phyloP scores from a whole-genome alignment of 2,329 filamentous ascomycete genomes.

The Diplodia intermedia region DNA sequence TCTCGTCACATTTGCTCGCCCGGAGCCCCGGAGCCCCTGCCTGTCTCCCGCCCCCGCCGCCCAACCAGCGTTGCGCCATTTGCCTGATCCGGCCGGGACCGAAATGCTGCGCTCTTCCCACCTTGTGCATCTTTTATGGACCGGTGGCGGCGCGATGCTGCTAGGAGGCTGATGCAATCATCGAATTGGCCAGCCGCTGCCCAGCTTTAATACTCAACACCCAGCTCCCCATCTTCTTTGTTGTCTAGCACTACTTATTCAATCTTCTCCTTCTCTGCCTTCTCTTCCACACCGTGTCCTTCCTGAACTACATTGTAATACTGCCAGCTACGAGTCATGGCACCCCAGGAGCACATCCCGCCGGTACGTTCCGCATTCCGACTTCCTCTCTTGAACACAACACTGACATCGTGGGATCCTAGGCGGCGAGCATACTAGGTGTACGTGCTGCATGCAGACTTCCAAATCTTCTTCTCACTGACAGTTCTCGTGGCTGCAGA shows the following conservation, averaged over 20 bases:
- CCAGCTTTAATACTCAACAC: slow-evolving; percentile 29
- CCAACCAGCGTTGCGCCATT: slow-evolving; percentile 18
- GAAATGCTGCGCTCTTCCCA: slow-evolving; percentile 8
- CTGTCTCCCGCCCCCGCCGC: slow-evolving; percentile 17
- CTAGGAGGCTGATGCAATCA: slow-evolving; percentile 18
- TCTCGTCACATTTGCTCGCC: slow-evolving; percentile 10
- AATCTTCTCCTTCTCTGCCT: background rate
- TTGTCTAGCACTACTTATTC: background rate
- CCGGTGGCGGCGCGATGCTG: slow-evolving; percentile 25
- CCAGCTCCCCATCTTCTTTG: background rate
- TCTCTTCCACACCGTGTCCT: background rate
- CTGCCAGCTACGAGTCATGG: slow-evolving; percentile 26
- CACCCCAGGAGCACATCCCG: slow-evolving; percentile 32
- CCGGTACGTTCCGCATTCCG: slow-evolving; percentile 1
- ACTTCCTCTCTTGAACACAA: background rate
- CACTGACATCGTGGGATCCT: slow-evolving; percentile 37
- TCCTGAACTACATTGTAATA: background rate
- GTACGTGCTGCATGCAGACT: slow-evolving; percentile 39
- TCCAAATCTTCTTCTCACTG: background rate
- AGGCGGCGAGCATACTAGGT: slow-evolving; percentile 50
- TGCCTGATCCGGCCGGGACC: slow-evolving; percentile 7
- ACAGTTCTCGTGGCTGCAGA: slow-evolving; percentile 38
- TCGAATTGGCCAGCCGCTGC: background rate
- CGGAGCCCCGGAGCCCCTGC: slow-evolving; percentile 17
- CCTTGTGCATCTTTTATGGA: slow-evolving; percentile 27